phyloP scores from a whole-genome alignment of 2,329 filamentous ascomycete species.

The Chaetomium sp. region DNA sequence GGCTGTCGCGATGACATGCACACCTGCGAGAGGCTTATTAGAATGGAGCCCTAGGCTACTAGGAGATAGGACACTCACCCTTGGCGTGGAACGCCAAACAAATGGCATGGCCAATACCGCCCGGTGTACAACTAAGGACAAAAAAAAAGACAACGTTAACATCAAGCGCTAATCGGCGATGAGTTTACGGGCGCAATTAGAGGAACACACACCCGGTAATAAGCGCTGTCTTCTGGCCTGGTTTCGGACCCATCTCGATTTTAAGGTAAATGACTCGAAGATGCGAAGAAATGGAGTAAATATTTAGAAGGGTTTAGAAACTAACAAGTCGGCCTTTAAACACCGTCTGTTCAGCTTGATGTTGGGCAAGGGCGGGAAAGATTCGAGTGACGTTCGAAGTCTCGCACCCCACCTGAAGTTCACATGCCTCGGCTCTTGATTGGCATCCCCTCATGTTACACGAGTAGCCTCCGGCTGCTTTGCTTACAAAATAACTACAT shows the following conservation, averaged over 20 bases:
- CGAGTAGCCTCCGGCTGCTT: too few relatives aligned
- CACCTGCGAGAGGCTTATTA: constrained; percentile 29
- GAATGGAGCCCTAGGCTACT: neutral
- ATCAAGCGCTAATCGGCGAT: neutral
- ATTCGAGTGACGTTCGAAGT: too few relatives aligned
- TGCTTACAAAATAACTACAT: too few relatives aligned
- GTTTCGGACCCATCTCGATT: constrained; percentile 14
- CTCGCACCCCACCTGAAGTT: too few relatives aligned
- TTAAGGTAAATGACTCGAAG: too few relatives aligned
- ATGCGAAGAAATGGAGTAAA: too few relatives aligned
- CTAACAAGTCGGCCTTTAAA: too few relatives aligned
- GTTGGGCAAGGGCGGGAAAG: too few relatives aligned
- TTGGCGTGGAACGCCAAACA: constrained; percentile 46
- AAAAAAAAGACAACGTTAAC: neutral
- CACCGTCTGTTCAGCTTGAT: too few relatives aligned
- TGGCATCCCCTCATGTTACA: too few relatives aligned
- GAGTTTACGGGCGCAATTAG: neutral
- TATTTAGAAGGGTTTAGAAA: too few relatives aligned
- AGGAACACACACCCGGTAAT: constrained; percentile 41
- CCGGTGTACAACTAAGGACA: constrained; percentile 45
- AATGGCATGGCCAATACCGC: constrained; percentile 51
- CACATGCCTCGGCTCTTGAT: too few relatives aligned
- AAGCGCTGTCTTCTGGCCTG: constrained; percentile 39
- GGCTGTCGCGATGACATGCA: constrained; percentile 52
- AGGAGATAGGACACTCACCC: constrained; percentile 31